phyloP scores from a whole-genome alignment of 208 protist genomes.

The Blechomonas ayalai region DNA sequence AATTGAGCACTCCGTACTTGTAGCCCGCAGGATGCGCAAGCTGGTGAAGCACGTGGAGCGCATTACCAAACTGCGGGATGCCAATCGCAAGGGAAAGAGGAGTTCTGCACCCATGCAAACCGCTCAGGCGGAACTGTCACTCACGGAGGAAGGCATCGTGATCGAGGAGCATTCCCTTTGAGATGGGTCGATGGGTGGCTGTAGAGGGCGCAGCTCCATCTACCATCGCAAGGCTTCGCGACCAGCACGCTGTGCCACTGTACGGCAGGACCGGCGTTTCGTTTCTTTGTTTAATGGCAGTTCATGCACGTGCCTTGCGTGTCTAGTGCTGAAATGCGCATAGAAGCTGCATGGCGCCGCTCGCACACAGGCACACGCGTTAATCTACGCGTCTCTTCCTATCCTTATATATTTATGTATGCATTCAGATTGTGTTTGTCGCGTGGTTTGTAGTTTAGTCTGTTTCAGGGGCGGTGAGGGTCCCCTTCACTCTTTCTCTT shows the following conservation, averaged over 20 bases:
- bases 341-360: background rate
- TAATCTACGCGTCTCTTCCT: conserved; percentile 3
- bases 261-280: no score
- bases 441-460: conserved; percentile 1
- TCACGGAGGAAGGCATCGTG: background rate
- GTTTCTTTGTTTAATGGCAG: background rate
- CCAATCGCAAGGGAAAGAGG: no score
- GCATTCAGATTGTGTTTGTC: no score
- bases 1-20: conserved; percentile 70
- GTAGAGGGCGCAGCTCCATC: no score
- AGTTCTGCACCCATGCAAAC: no score
- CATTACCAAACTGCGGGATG: conserved; percentile 41
- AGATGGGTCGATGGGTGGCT: no score
- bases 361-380: background rate
- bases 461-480: background rate
- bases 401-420: conserved; percentile 5
- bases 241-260: no score
- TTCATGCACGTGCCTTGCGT: background rate
- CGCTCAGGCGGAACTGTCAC: conserved; percentile 1
- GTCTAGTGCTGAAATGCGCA: background rate
- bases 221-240: no score
- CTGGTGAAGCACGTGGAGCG: conserved; percentile 73
- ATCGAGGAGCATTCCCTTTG: no score
- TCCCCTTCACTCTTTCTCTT: conserved; percentile 1
- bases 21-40: conserved; percentile 77